phyloP scores from a whole-genome alignment of 2,329 filamentous ascomycete species.

The Aspergillus spinulosporus region DNA sequence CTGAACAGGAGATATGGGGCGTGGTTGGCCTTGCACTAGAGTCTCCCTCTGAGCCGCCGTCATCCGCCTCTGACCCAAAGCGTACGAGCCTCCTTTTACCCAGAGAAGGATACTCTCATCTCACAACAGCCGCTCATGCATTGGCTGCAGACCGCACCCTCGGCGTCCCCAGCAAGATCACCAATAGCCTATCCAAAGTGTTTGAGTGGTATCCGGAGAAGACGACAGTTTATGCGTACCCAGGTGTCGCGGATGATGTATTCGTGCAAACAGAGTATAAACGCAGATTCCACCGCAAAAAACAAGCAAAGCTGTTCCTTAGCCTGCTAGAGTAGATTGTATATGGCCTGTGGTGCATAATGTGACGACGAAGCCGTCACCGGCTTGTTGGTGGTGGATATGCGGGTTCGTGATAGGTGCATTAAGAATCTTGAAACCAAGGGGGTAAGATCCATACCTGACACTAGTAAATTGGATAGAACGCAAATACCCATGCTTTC shows the following conservation, averaged over 20 bases:
- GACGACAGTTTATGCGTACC: not conserved
- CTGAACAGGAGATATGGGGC: not conserved
- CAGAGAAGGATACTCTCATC: not conserved
- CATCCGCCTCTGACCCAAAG: no score
- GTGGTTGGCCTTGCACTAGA: not conserved
- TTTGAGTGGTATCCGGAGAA: not conserved
- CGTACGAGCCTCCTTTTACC: no score
- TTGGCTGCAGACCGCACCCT: not conserved
- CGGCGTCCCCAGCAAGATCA: not conserved
- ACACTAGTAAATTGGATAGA: no score
- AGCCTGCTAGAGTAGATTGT: no score
- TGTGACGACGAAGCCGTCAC: not conserved
- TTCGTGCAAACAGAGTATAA: no score
- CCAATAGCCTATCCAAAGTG: not conserved
- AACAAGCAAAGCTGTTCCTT: no score
- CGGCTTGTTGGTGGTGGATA: not conserved
- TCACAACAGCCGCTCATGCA: not conserved
- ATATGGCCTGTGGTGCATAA: not conserved
- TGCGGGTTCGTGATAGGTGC: no score
- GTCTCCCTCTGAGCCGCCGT: no score
- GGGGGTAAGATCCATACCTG: not conserved
- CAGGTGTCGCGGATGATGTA: not conserved
- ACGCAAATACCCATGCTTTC: not conserved
- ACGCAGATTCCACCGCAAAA: no score
- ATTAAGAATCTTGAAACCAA: not conserved